Evolutionary conservation across 2,329 filamentous ascomycete species (phyloP), one percentile per base, ranked within the genome.

Genomic region (Davidsoniella neocaledoniae): DNA sequence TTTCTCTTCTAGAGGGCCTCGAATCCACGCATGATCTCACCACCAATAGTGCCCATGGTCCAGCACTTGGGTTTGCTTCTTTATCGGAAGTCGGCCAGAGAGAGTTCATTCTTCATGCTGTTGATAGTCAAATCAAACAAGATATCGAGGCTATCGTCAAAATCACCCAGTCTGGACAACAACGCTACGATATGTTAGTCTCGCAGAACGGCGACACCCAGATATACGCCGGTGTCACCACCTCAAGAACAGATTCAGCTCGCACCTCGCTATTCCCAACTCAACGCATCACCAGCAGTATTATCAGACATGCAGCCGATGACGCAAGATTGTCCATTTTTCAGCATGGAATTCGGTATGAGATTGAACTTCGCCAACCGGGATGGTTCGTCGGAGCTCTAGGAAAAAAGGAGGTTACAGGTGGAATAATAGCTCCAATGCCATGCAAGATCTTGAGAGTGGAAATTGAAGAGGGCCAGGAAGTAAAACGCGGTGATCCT

Each of bases 391-490:
- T 87, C 58, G 90, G 93, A 65, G 87, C 86, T 0, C 70, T 95
- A 6, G 88, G 90, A 0, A 68, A 84, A 54, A 88, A 86, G 62
- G 86, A 94, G 59, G 74, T 75, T 0, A 72, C 79, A 5, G 88
- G 90, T 53, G 91, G 83, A 48, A 86, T 96, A 1, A 72, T 85
- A 21, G 86, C 91, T 19, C 91, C 91, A 0, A 98, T 98, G 91
- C 91, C 91, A 1, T 96, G 91, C 67, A 96, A 96, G 68, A 82
- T 98, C 23, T 67, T 98, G 54, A 79, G 86, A 56, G 91, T 95
- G 44, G 85, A 94, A 63, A 86, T 95, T 0, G 67, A 73, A 25
- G 86, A 86, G 57, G 91, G 91, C 0, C 78, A 94, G 55, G 66
- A 65, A 43, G 91, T 98, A 14, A 79, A 79, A 61, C 93, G 90